Base-by-base conservation (phyloP, 108 stramenopile species). In the Skeletonema menzelii region DNA sequence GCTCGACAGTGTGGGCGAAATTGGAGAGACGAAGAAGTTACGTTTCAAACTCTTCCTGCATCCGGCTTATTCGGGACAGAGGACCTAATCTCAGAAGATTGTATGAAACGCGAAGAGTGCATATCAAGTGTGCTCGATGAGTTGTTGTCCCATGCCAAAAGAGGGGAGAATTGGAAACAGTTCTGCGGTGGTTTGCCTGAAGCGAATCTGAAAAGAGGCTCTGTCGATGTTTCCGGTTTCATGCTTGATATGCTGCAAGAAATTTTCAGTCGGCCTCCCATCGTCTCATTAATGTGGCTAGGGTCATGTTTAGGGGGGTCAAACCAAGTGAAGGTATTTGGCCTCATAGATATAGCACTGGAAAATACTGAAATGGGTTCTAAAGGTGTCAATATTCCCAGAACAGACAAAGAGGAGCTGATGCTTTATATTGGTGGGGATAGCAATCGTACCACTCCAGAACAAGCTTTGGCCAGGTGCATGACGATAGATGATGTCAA, bases 21-120 rank as follows among this genome's bases (percentile, higher is more conserved):
- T 61, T 89, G 87, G 90, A 80, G 49, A 10, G 74, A 66, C 12
- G 56, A 72, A n/a, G 66, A 73, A 65, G 40, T 85, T 32, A 47
- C 60, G 11, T 90, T 84, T 76, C 27, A 72, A 8, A 75, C 76
- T 11, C 69, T 89, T 15, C 47, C 59, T 22, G 67, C 82, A 8
- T 76, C 78, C 10, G 88, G 68, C 38, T 83, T 94, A 65, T 60
- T 94, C 61, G 93, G 93, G 28, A 82, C 82, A 7, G 73, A 80
- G 15, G 85, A 88, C n/a, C 80, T 94, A 24, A 73, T 94, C 40
- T 81, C 88, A 34, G 93, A 90, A 82, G 88, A 87, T 66, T 68
- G 26, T 69, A 72, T n/a, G 38, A 62, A 67, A 71, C 81, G 12
- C 40, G 57, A 69, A 3, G 69, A 65, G 37, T 70, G 63, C 22